phyloP scores from a whole-genome alignment of 495 filamentous ascomycete species.

The Lasiosphaeria ovina region DNA sequence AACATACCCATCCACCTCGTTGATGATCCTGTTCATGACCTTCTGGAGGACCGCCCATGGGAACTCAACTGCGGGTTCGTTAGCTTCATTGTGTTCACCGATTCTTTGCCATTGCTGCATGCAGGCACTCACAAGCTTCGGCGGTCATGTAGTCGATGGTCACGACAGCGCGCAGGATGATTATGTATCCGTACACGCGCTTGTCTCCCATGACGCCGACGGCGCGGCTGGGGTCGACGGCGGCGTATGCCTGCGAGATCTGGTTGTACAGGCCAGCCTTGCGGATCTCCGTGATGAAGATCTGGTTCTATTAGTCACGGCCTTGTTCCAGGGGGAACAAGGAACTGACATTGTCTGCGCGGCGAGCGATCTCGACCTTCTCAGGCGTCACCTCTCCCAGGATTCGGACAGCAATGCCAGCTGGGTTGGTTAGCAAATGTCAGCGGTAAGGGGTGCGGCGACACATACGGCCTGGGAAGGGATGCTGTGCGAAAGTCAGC shows the following conservation, averaged over 20 bases:
- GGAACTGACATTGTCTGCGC: constrained; percentile 58
- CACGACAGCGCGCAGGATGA: constrained; percentile 64
- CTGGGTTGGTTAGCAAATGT: constrained; percentile 43
- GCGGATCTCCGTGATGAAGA: constrained; percentile 84
- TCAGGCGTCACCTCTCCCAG: constrained; percentile 83
- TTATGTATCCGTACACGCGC: constrained; percentile 54
- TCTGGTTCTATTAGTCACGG: constrained; percentile 35
- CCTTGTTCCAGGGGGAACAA: too few species aligned
- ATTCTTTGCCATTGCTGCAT: background rate
- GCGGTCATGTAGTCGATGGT: constrained; percentile 81
- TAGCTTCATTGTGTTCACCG: background rate
- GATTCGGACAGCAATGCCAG: constrained; percentile 82
- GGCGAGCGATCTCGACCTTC: constrained; percentile 72
- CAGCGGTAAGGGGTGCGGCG: constrained; percentile 12
- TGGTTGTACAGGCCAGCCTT: constrained; percentile 80
- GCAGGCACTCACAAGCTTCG: constrained; percentile 21
- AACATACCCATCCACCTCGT: constrained; percentile 65
- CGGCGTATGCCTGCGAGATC: constrained; percentile 66
- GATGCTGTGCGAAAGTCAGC: constrained; percentile 53
- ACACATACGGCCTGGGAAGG: constrained; percentile 56
- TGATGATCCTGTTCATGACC: constrained; percentile 72
- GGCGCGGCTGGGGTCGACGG: constrained; percentile 61
- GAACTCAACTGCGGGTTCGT: constrained; percentile 43
- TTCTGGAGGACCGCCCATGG: constrained; percentile 64
- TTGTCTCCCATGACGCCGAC: constrained; percentile 79